Base-by-base conservation (phyloP, 352 stramenopile species). In the Phytophthora agathidicida region DNA sequence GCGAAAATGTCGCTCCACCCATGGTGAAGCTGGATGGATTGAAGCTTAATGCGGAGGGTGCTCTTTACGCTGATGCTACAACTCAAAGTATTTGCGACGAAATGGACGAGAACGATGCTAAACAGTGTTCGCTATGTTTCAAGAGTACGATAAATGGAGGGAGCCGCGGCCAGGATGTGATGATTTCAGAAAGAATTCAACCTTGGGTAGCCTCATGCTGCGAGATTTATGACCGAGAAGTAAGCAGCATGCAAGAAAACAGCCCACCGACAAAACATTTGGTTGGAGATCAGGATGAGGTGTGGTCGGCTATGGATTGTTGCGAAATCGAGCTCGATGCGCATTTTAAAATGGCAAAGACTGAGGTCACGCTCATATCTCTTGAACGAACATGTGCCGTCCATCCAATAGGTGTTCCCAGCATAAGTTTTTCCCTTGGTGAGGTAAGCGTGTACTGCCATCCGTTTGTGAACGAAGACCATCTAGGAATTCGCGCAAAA, bases 301-400 rank as follows among this genome's bases (percentile, higher is more conserved):
- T 39, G 28, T 39, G 14, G 31, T 42, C 56, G 10, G n/a, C 20
- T 37, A 27, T 63, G n/a, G 45, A 65, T 10, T 61, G 39, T 26
- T 55, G 76, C 8, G 54, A 61, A 7, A 49, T 76, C 1, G 68
- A 87, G 28, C 37, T 91, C 47, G 73, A 89, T 44, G 59, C 81
- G 19, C 80, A 92, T 30, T 64, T 82, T 53, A 94, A 92, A 52
- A 27, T 88, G 13, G 20, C 70, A 9, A 84, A 80, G 20, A 79
- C 50, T 3, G 66, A 83, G 16, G 9, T 89, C 7, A 41, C 68
- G 3, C 39, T 88, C 6, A 41, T 60, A 14, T 60, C 68, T 33
- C 53, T 80, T 16, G 53, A 71, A 11, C 53, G 60, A 30, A 63
- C 27, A 6, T 92, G 77, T n/a, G 50, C 54, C 0, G 64, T 92